A percentile compares a stretch with the other conserved stretches of the same genome.
These are phyloP conservation scores for Malbranchea cinnamomea DNA, from an alignment of 2,329 filamentous ascomycete genomes.

Conservation along the genomic window DNA sequence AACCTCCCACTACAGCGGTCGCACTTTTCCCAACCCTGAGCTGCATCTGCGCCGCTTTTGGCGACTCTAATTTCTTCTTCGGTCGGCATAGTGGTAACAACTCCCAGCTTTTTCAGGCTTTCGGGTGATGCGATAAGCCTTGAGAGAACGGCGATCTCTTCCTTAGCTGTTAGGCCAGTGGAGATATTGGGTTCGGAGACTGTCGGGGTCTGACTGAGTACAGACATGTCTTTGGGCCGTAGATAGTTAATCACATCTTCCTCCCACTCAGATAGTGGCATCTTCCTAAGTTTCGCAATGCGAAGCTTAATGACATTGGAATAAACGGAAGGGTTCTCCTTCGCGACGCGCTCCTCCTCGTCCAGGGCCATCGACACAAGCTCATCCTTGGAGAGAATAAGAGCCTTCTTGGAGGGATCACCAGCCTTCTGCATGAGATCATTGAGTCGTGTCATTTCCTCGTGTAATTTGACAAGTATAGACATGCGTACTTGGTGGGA, in stretches of 20 bases:
- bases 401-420: constrained; percentile 15
- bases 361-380: constrained; percentile 33
- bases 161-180: constrained; percentile 49
- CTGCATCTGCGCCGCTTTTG: constrained; percentile 46
- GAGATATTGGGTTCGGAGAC: constrained; percentile 37
- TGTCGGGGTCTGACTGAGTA: neutral
- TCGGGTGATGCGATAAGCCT: constrained; percentile 14
- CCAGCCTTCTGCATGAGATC: constrained; percentile 21
- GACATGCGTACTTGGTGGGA: constrained; percentile 25
- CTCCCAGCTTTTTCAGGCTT: constrained; percentile 27
- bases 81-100: constrained; percentile 55
- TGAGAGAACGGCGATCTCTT: constrained; percentile 50
- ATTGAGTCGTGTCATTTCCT: constrained; percentile 28
- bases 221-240: constrained; percentile 4
- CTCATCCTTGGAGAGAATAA: constrained; percentile 29
- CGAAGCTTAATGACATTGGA: constrained; percentile 70
- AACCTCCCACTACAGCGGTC: constrained; percentile 78
- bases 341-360: constrained; percentile 62
- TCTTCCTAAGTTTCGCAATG: constrained; percentile 60
- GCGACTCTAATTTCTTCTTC: constrained; percentile 52
- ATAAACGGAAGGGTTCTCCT: constrained; percentile 56
- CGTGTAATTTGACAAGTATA: constrained; percentile 30
- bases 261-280: constrained; percentile 58
- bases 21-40: constrained; percentile 71
- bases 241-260: constrained; percentile 39